Evolutionary conservation across 805 yeast species (phyloP).

Genomic region (Metschnikowia kofuensis): DNA sequence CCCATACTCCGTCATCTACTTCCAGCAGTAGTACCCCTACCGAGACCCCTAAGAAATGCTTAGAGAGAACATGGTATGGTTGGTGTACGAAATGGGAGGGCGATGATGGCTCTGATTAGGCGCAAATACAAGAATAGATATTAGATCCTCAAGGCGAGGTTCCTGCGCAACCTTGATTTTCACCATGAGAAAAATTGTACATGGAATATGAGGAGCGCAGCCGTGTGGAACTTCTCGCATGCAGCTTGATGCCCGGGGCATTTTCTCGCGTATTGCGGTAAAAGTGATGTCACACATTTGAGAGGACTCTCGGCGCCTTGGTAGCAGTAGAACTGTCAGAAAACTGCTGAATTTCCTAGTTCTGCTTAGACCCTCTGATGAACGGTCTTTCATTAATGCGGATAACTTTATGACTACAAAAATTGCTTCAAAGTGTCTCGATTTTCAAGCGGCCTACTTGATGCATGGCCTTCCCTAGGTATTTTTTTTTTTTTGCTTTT

Average conservation of each 20-base stretch:
- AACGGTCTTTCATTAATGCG: too few species aligned
- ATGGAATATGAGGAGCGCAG: constrained; percentile 4
- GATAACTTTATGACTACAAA: not conserved
- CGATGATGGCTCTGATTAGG: constrained; percentile 17
- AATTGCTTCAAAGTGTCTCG: too few species aligned
- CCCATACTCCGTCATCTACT: constrained; percentile 3
- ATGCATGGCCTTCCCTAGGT: not conserved
- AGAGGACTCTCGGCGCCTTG: constrained; percentile 1
- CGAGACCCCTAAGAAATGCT: constrained; percentile 44
- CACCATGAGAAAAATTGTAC: not conserved
- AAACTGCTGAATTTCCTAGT: too few species aligned
- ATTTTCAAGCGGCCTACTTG: not conserved
- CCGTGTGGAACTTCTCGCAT: constrained; percentile 8
- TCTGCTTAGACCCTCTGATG: too few species aligned
- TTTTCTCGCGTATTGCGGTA: constrained; percentile 6
- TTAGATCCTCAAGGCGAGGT: too few species aligned
- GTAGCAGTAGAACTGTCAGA: not conserved
- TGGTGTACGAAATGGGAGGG: constrained; percentile 50
- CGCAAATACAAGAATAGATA: too few species aligned
- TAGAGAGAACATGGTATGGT: constrained; percentile 67
- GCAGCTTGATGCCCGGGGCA: constrained; percentile 5
- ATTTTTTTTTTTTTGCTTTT: not conserved
- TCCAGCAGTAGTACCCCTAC: constrained; percentile 8
- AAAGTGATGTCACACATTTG: constrained; percentile 6
- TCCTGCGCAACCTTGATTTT: too few species aligned